Conservation (phyloP, 768 basidiomycete genomes). For the Stropharia rugosoannulata region DNA sequence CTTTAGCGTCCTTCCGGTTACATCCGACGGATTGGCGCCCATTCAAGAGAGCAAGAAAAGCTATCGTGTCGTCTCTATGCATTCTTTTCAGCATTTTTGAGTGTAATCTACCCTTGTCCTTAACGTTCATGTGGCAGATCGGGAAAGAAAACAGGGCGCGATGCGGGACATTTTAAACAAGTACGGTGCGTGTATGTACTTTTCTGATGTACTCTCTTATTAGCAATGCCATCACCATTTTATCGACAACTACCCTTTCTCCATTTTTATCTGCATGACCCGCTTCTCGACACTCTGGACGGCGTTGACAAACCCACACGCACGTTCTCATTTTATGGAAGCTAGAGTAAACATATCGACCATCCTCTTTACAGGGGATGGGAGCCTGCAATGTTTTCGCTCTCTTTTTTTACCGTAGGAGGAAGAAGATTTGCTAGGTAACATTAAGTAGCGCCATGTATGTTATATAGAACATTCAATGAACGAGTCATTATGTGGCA, state of each 20-base stretch:
- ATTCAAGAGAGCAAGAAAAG: slow-evolving; percentile 82
- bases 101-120: slow-evolving; percentile 15
- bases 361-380: slow-evolving; percentile 15
- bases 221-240: neutral
- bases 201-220: neutral
- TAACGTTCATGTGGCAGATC: slow-evolving; percentile 21
- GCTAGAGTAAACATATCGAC: slow-evolving; percentile 53
- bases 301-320: slow-evolving; percentile 68
- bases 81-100: slow-evolving; percentile 40
- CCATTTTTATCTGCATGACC: neutral
- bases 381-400: slow-evolving; percentile 26
- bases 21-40: slow-evolving; percentile 67
- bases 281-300: slow-evolving; percentile 98
- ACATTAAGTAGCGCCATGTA: slow-evolving; percentile 10
- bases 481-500: neutral
- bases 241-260: neutral
- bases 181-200: slow-evolving; percentile 9
- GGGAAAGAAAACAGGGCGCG: slow-evolving; percentile 19
- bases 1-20: slow-evolving; percentile 78
- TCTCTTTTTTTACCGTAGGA: slow-evolving; percentile 11
- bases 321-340: slow-evolving; percentile 96
- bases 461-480: neutral
- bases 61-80: slow-evolving; percentile 25
- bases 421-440: slow-evolving; percentile 25
- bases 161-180: slow-evolving; percentile 13